Evolutionary conservation across 2,329 filamentous ascomycete species (phyloP), one percentile per base, ranked within the genome.

Genomic region (Aspergillus ochraceus): DNA sequence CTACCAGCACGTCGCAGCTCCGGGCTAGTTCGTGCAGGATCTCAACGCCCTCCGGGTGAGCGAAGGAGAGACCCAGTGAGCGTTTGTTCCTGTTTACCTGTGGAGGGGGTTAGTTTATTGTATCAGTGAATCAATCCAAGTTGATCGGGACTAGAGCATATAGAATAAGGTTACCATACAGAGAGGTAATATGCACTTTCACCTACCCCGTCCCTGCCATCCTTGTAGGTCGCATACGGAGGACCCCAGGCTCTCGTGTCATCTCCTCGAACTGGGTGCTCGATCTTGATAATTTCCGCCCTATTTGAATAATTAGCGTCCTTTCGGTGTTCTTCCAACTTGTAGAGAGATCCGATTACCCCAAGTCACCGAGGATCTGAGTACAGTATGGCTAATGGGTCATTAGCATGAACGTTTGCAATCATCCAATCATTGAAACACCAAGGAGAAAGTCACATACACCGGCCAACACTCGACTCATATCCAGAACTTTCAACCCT

Each of bases 81-180:
- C 95, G 96, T 75, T 99, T 99, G 79, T 99, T 99, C 54, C 95
- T 90, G 73, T 98, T 97, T 17, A 92, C 91, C 92, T 96, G 62
- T 54, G 10, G 12, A n/a, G 20, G 8, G 26, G 26, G 24, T 24
- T 24, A 24, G 24, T 24, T 2, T 29, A 29, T 29, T 42, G 14
- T 24, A 46, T 69, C 30, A 67, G 52, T 54, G 8, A 12, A 24
- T 54, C 9, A 12, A 24, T 42, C 19, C 24, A 6, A 45, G n/a
- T 22, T 68, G n/a, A 12, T 10, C 10, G 29, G 30, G 6, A 36
- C 17, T 22, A 14, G 26, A 6, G 14, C 17, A 22, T 19, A 11
- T 14, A 39, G 12, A 9, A 36, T 19, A 24, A 8, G 49, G 17
- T 11, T 22, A 6, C 8, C 83, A 62, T 83, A 97, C 94, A 54